Percentiles rank a stretch among this genome's conserved stretches.
phyloP scores from a whole-genome alignment of 169 alveolate genomes.

The Cryptosporidium sp. region DNA sequence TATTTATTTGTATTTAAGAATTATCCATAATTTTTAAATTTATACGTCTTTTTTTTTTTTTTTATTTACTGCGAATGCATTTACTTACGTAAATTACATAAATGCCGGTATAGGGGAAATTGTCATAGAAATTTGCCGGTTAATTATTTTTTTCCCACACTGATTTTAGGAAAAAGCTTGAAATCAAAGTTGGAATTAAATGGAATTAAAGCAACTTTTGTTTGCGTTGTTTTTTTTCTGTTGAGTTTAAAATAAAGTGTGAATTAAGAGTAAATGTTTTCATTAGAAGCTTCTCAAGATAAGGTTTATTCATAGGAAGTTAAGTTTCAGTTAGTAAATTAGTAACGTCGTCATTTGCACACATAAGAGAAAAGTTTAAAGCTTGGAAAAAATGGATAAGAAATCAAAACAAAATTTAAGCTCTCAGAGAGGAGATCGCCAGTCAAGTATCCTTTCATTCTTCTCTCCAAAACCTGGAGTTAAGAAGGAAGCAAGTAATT shows the following conservation, averaged over 20 bases:
- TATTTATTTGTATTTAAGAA: not conserved
- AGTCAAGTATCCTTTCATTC: conserved; percentile 73
- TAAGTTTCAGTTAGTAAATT: not conserved
- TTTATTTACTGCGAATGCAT: not conserved
- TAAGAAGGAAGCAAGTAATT: not conserved
- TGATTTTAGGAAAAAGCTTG: conserved; percentile 1
- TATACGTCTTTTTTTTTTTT: not conserved
- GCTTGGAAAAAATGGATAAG: conserved; percentile 32
- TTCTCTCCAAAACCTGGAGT: conserved; percentile 43
- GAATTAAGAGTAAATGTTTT: not conserved
- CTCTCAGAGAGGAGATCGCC: conserved; percentile 26
- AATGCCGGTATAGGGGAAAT: conserved; percentile 44
- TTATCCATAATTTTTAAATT: not conserved
- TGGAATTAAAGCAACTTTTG: not conserved
- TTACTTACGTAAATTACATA: not conserved
- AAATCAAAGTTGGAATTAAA: not conserved
- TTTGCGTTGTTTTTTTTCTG: not conserved
- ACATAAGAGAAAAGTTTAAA: not conserved
- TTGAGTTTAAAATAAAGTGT: not conserved
- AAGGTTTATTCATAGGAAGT: not conserved
- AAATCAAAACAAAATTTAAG: not conserved
- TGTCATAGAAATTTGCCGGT: conserved; percentile 11
- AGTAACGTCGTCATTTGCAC: not conserved
- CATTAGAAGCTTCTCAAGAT: not conserved
- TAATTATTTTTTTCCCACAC: conserved; percentile 32